phyloP scores from a whole-genome alignment of 1,284 basidiomycete species.

The Tilletia setariae region DNA sequence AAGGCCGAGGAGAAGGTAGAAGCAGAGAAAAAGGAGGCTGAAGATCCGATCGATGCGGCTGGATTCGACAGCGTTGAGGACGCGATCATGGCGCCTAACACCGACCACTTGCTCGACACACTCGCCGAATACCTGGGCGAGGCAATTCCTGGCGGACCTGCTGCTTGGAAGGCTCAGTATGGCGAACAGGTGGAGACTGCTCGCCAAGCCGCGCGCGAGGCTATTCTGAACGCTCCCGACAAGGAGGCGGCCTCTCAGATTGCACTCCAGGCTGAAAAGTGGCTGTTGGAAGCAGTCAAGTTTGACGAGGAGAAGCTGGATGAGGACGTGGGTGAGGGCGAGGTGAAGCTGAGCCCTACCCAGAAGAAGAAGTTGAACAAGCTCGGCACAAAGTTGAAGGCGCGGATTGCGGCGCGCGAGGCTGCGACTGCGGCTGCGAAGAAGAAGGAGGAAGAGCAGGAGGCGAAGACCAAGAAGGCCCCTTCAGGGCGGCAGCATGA shows the following conservation, averaged over 20 bases:
- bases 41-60: slow-evolving; percentile 16
- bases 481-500: too few species aligned
- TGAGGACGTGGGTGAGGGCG: slow-evolving; percentile 23
- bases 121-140: slow-evolving; percentile 24
- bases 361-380: slow-evolving; percentile 31
- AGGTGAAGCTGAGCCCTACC: slow-evolving; percentile 27
- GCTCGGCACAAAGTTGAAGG: slow-evolving; percentile 20
- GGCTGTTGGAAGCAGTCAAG: slow-evolving; percentile 35
- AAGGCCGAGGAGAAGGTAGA: slow-evolving; percentile 21
- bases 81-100: slow-evolving; percentile 18
- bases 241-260: slow-evolving; percentile 20
- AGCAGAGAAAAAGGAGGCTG: slow-evolving; percentile 8
- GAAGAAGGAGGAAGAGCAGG: not conserved
- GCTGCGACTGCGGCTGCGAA: not conserved
- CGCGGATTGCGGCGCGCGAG: slow-evolving; percentile 7
- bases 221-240: slow-evolving; percentile 1
- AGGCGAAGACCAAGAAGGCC: not conserved
- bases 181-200: slow-evolving; percentile 32
- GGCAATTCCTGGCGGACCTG: slow-evolving; percentile 14
- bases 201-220: slow-evolving; percentile 18
- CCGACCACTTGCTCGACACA: slow-evolving; percentile 26
- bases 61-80: slow-evolving; percentile 24
- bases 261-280: slow-evolving; percentile 41
- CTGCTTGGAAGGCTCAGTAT: slow-evolving; percentile 33
- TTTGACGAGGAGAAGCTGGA: slow-evolving; percentile 40